Evolutionary conservation across 805 yeast species (phyloP), one percentile per base, ranked within the genome.

Genomic region (Yarrowia sp.): DNA sequence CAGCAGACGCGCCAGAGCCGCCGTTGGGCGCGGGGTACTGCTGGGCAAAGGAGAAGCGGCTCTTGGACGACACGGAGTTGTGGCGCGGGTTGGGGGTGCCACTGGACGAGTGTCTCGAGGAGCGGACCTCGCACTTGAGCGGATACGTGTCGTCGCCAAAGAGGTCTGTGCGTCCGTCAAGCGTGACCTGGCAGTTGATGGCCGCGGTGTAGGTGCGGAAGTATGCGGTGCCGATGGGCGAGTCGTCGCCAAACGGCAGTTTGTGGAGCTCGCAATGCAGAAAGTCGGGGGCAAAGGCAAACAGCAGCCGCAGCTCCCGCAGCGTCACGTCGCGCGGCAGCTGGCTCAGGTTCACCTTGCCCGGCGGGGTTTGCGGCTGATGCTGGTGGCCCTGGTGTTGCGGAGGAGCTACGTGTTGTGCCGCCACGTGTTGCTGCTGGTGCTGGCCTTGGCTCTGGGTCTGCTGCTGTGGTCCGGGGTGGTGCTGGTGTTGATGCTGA

Each of bases 221-320:
- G 54, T 68, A 72, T 8, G 74, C 78, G 21, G 56, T 48, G 30
- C 73, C 71, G 22, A 68, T 62, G 24, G 70, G 59, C 16, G 70
- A 67, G 51, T 58, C 63, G 51, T 58, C 63, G 21, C 63, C 63
- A 58, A 58, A 58, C 14, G 76, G 70, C 28, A 73, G 70, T 56
- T 71, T 69, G 44, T 68, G 69, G 26, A 77, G 63, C 52, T 78
- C 80, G 44, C 73, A 67, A 35, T 70, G 66, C 35, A 74, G 36
- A 63, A 72, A 77, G 41, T 77, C 80, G 4, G 72, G 71, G 16
- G 80, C 80, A 66, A 77, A 74, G 11, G 79, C 73, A 65, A 78
- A 78, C 62, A 78, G 67, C 36, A 76, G 69, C 16, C 72, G 71
- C 58, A 78, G 72, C 67, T 78, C 81, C 19, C 79, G 76, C 19